Evolutionary conservation across 2,329 filamentous ascomycete species (phyloP), one percentile per base, ranked within the genome.

Genomic region (Phoma sp.): DNA sequence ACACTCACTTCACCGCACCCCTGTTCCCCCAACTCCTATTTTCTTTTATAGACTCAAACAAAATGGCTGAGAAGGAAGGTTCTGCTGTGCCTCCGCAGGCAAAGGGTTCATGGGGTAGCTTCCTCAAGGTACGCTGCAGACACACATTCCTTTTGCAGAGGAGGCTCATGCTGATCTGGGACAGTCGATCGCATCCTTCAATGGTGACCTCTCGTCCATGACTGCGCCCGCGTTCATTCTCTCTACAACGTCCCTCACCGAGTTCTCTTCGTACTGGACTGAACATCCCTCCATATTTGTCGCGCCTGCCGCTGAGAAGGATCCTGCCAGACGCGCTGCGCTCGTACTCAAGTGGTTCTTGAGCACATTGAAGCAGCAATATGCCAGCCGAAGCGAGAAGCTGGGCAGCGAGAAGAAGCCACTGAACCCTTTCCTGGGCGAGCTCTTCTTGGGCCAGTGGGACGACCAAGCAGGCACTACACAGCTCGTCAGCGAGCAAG

Each of bases 301-400:
- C 55, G 92, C 93, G 11, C 91, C 93, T 2, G 89, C 92, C 42
- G 82, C 83, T 53, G 92, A 96, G 74, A 67, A 87, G 46, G 90
- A 96, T 72, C 84, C 92, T 0, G 86, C 89, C 67, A 95, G 92
- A 80, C 87, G 93, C 57, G 88, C 91, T 17, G 78, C 96, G 62
- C 81, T 93, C 28, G 93, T 98, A n/a, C 80, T 97, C 66, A 96
- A 93, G 77, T 98, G 93, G 93, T 98, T 97, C 79, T 79, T 98
- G 49, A 93, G 87, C 69, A 96, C 93, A 3, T 82, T 98, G 46
- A 96, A 95, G 80, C 91, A 96, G 76, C 92, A 96, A 74, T 89
- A 89, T 73, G 84, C 83, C 65, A 86, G 81, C 65, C 80, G 86
- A 54, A 96, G 91, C 72, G 93, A 97, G 73, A 87, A 87, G 74